Base-by-base conservation (phyloP, 148 eudicot species). In the Chenopodium quinoa region DNA sequence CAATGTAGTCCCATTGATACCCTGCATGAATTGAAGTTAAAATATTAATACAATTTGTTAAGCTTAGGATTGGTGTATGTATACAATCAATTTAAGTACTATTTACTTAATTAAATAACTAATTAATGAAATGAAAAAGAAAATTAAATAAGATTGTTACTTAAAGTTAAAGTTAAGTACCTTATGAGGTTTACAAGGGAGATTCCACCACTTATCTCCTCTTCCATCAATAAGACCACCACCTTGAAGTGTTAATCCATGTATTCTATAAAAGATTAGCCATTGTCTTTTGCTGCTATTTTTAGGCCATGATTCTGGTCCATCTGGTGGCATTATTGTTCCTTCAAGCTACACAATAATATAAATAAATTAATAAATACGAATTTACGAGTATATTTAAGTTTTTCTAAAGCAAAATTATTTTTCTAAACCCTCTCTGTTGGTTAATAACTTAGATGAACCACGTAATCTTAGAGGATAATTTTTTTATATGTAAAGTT, bases 171-270 rank as follows among this genome's bases (percentile, higher is more conserved):
- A 17, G 50, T n/a, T 71, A 81, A 60, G 52, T 85, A 93, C 97
- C 86, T 85, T 93, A 87, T 95, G 98, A 83, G 97, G 98, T 85
- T 95, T 95, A 89, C 98, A 95, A 37, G 97, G 91, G 77, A 95
- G 93, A 85, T 91, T 79, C 98, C 98, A 93, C 98, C 98, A 95
- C 72, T 93, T 92, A 48, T 92, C 89, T 87, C 98, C 98, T 85
- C 83, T 93, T 9, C 98, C 97, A 83, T 95, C 97, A 40, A 95
- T 82, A 25, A 91, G 72, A 46, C 98, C 97, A 73, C 91, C 87
- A n/a, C 97, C 98, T 87, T 89, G 92, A 85, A 95, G 77, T 47
- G 85, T 76, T 85, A 95, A 75, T 56, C 97, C 97, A 87, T 92
- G 84, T 22, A 86, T 81, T 81, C 90, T 88, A 62, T 91, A 95